Conservation (phyloP, 2,329 filamentous ascomycete species). For the Arthrobotrys pseudoclavata region DNA sequence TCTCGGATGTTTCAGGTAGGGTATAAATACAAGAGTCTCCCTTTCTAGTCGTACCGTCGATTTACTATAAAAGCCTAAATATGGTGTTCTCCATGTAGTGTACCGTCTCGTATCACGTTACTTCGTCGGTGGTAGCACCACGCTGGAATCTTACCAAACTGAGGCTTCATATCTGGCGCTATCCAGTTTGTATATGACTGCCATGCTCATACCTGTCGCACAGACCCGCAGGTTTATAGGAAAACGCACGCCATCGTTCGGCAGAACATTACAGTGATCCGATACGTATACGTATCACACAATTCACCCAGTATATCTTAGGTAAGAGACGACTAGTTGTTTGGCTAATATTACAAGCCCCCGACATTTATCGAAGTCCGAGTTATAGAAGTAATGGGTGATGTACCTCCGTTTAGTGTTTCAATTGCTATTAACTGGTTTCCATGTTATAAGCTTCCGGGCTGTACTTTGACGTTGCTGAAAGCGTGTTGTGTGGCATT, state of each 20-base stretch:
- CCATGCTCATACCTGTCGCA: not conserved
- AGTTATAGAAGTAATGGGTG: not conserved
- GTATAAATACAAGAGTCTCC: not conserved
- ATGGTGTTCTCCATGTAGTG: not conserved
- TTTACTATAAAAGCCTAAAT: not conserved
- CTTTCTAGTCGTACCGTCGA: not conserved
- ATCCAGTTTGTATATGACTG: slow-evolving; percentile 1
- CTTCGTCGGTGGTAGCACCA: slow-evolving; percentile 24
- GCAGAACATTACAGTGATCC: not conserved
- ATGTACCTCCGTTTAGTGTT: not conserved
- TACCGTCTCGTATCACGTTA: slow-evolving; percentile 26
- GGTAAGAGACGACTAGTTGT: no score
- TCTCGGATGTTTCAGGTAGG: not conserved
- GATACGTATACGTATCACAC: no score
- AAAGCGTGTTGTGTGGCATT: slow-evolving; percentile 37
- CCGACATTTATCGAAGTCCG: no score
- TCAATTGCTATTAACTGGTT: not conserved
- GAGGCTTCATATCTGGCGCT: slow-evolving; percentile 12
- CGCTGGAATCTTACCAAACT: slow-evolving; percentile 13
- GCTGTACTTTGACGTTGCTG: not conserved
- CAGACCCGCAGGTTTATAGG: slow-evolving; percentile 1
- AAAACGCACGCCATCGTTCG: slow-evolving; percentile 6
- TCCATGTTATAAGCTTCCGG: not conserved
- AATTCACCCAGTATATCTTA: no score
- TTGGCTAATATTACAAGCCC: no score